phyloP scores from a whole-genome alignment of 129 eudicot species.

The Artemisia tridentata region DNA sequence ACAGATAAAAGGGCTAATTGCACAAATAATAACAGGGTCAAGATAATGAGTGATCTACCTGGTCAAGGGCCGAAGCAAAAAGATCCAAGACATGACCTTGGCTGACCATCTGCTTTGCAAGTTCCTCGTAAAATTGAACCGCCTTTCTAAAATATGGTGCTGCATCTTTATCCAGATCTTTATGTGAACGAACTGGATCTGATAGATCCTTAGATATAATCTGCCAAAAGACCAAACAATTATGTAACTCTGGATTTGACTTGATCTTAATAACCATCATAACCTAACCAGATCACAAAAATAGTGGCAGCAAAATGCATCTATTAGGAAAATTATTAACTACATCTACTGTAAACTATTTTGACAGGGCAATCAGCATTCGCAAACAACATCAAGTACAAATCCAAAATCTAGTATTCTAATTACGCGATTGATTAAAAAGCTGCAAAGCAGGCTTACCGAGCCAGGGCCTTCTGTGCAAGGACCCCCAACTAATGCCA shows the following conservation, averaged over 20 bases:
- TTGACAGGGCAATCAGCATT: neutral
- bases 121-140: slow-evolving; percentile 73
- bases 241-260: slow-evolving; percentile 3
- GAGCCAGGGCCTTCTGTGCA: slow-evolving; percentile 97
- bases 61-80: slow-evolving; percentile 98
- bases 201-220: slow-evolving; percentile 89
- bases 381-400: neutral
- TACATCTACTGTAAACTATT: neutral
- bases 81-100: slow-evolving; percentile 96
- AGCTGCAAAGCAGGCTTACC: slow-evolving; percentile 39
- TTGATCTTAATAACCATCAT: slow-evolving; percentile 4
- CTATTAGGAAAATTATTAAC: neutral
- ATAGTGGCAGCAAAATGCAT: neutral
- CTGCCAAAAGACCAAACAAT: slow-evolving; percentile 34
- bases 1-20: slow-evolving; percentile 3
- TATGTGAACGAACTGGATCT: slow-evolving; percentile 96
- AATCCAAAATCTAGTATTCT: neutral
- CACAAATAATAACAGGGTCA: neutral
- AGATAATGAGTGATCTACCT: slow-evolving; percentile 44
- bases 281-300: neutral
- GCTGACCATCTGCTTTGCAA: slow-evolving; percentile 82
- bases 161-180: slow-evolving; percentile 97
- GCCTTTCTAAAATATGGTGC: slow-evolving; percentile 92
- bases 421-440: neutral
- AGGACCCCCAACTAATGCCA: slow-evolving; percentile 93